Evolutionary conservation across 2,329 filamentous ascomycete species (phyloP).

Genomic region (Pseudocercospora fijiensis): DNA sequence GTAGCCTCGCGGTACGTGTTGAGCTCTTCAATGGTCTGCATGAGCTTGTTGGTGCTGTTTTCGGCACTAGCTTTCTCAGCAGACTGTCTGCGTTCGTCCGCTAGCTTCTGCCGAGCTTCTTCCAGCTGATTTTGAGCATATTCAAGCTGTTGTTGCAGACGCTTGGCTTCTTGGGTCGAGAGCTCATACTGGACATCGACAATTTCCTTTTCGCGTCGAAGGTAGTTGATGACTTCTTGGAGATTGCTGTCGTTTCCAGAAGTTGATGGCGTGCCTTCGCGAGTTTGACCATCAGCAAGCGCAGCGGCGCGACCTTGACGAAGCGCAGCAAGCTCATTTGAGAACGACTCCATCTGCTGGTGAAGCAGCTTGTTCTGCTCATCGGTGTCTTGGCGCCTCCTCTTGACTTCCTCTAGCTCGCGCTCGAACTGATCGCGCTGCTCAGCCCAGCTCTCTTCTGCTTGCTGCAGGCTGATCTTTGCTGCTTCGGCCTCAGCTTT

Average conservation of each 20-base stretch:
- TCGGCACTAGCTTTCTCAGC: conserved; percentile 71
- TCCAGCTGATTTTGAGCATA: conserved; percentile 86
- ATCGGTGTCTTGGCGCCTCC: conserved; percentile 77
- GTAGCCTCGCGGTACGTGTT: conserved; percentile 96
- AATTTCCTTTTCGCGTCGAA: conserved; percentile 95
- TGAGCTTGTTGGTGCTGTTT: conserved; percentile 81
- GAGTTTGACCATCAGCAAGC: conserved; percentile 53
- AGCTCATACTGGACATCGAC: conserved; percentile 94
- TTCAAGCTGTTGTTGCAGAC: conserved; percentile 84
- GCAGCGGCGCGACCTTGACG: conserved; percentile 69
- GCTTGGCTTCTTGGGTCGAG: conserved; percentile 81
- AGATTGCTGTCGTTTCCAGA: conserved; percentile 60
- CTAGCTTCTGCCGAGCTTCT: conserved; percentile 81
- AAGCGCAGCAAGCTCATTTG: conserved; percentile 70
- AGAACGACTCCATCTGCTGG: conserved; percentile 78
- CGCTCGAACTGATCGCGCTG: conserved; percentile 76
- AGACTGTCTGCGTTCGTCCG: conserved; percentile 79
- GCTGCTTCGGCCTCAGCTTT: conserved; percentile 83
- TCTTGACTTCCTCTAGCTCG: conserved; percentile 76
- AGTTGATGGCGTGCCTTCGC: conserved; percentile 34
- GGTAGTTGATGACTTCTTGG: conserved; percentile 85
- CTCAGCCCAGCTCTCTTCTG: conserved; percentile 84
- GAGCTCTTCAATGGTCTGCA: conserved; percentile 92
- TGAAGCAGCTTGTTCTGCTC: conserved; percentile 90
- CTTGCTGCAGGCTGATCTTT: conserved; percentile 73